These are phyloP conservation scores for Orbilia blumenaviensis DNA, from an alignment of 2,329 filamentous ascomycete genomes.

Conservation along the genomic window DNA sequence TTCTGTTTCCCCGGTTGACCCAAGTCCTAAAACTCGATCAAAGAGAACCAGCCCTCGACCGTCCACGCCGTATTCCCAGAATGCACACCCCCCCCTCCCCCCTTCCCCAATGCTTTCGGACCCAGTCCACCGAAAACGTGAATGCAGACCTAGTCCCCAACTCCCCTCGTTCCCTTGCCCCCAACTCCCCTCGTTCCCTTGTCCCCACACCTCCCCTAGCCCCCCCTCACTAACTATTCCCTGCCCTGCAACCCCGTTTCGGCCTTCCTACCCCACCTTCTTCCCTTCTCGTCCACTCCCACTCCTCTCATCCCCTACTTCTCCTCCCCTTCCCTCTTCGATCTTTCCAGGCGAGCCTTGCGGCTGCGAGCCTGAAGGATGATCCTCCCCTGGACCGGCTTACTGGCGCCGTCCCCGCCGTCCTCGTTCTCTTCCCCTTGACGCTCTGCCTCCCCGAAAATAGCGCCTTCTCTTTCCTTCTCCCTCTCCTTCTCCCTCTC, in stretches of 20 bases:
- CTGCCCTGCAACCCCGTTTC: constrained; percentile 61
- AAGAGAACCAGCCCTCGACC: not conserved
- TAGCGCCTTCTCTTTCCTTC: not conserved
- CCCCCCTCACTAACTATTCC: too few relatives aligned
- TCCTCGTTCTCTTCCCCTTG: not conserved
- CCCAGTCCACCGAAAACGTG: not conserved
- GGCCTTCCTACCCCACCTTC: constrained; percentile 58
- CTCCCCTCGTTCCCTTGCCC: not conserved
- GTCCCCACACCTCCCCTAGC: too few relatives aligned
- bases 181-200: not conserved
- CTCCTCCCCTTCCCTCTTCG: not conserved
- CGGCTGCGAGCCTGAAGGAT: not conserved
- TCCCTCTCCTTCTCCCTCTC: not conserved
- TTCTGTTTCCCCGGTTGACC: not conserved
- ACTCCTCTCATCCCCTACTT: constrained; percentile 58
- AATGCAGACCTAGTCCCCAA: not conserved
- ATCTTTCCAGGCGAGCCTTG: not conserved
- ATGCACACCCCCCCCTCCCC: too few relatives aligned
- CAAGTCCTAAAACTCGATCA: not conserved
- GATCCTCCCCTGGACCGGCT: not conserved
- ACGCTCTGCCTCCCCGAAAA: not conserved
- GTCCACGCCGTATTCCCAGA: not conserved
- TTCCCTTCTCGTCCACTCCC: constrained; percentile 52
- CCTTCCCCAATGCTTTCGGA: too few relatives aligned
- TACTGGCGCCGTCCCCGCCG: not conserved